These are phyloP conservation scores for Penicillium polonicum DNA, from an alignment of 2,329 filamentous ascomycete genomes.

Conservation along the genomic window DNA sequence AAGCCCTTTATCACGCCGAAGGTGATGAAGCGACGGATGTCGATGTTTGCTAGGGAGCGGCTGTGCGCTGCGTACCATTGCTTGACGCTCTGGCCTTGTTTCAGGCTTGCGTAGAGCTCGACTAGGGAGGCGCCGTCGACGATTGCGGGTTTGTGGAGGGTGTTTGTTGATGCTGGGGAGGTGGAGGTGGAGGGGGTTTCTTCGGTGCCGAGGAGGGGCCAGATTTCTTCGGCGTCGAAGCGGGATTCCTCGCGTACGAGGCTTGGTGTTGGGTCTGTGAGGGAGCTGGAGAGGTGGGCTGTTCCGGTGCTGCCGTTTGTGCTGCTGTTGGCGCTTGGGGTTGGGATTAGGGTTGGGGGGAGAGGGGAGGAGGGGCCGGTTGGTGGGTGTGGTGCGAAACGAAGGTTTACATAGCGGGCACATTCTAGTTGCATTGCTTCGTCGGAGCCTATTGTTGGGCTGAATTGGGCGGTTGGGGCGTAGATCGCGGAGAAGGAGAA, in stretches of 20 bases:
- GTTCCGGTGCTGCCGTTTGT: slow-evolving; percentile 8
- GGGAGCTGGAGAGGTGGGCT: slow-evolving; percentile 17
- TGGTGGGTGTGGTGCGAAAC: slow-evolving; percentile 38
- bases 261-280: slow-evolving; percentile 23
- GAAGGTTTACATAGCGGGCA: slow-evolving; percentile 71
- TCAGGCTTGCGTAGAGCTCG: slow-evolving; percentile 80
- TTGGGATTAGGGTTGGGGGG: slow-evolving; percentile 13
- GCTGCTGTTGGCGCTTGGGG: slow-evolving; percentile 19
- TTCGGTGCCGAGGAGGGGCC: slow-evolving; percentile 41
- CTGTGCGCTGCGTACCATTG: slow-evolving; percentile 81
- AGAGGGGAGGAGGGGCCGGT: slow-evolving; percentile 28
- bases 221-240: slow-evolving; percentile 41
- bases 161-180: slow-evolving; percentile 6
- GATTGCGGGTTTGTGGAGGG: slow-evolving; percentile 16
- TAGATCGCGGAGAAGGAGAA: slow-evolving; percentile 95
- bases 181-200: slow-evolving; percentile 11
- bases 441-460: slow-evolving; percentile 71
- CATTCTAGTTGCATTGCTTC: slow-evolving; percentile 82
- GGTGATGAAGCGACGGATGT: slow-evolving; percentile 87
- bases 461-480: slow-evolving; percentile 74
- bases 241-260: slow-evolving; percentile 21
- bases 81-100: slow-evolving; percentile 77
- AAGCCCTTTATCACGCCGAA: slow-evolving; percentile 96
- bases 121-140: slow-evolving; percentile 59
- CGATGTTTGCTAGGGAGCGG: slow-evolving; percentile 70